These are phyloP conservation scores for Diplotaxis tenuifolia DNA, from an alignment of 345 rosid species.

Conservation along the genomic window DNA sequence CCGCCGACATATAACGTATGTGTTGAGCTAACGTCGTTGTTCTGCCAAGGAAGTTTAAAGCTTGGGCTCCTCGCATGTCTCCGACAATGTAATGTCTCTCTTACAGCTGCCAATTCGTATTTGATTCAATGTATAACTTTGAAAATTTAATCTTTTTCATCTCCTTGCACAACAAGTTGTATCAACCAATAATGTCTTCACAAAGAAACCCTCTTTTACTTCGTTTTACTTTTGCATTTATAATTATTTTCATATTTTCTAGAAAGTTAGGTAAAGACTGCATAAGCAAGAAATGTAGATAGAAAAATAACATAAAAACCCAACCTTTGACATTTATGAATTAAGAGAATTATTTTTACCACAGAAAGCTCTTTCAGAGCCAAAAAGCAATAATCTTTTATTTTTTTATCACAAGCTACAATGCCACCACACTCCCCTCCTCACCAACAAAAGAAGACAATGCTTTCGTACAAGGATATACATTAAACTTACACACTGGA, in stretches of 20 bases:
- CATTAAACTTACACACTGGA: constrained; percentile 29
- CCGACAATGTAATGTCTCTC: constrained; percentile 5
- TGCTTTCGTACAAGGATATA: constrained; percentile 25
- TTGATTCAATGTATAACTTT: neutral
- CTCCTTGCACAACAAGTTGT: constrained; percentile 32
- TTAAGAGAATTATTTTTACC: neutral
- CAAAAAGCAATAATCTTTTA: constrained; percentile 18
- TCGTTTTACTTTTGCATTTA: neutral
- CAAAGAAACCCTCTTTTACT: neutral
- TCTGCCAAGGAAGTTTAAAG: constrained; percentile 34
- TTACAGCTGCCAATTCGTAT: neutral
- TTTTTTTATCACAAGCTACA: neutral
- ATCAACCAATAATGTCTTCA: neutral
- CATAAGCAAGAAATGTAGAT: neutral
- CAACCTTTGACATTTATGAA: constrained; percentile 24
- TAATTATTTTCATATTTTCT: neutral
- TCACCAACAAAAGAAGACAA: constrained; percentile 23
- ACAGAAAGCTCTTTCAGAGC: constrained; percentile 17
- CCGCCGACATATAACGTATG: constrained; percentile 14
- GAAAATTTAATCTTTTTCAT: neutral
- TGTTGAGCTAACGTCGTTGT: constrained; percentile 36
- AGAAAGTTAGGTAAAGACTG: neutral
- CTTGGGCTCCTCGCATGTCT: constrained; percentile 43
- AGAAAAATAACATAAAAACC: constrained; percentile 13
- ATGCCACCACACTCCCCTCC: neutral